A percentile compares a stretch with the other conserved stretches of the same genome.
phyloP scores from a whole-genome alignment of 495 filamentous ascomycete species.

The Podospora sp. region DNA sequence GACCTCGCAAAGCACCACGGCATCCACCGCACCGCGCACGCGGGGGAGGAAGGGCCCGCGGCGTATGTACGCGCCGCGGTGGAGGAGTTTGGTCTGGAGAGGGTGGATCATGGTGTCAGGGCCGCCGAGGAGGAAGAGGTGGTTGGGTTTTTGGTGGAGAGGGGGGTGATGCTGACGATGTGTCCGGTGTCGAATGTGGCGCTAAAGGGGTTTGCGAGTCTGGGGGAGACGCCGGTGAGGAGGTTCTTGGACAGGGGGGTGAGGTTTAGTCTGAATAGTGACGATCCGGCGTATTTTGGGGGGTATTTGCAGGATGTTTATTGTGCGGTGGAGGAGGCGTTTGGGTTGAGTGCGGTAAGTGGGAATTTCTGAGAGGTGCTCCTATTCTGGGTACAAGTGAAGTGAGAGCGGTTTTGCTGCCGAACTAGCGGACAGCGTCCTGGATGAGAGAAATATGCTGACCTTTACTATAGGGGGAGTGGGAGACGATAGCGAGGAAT shows the following conservation, averaged over 20 bases:
- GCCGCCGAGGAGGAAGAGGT: conserved; percentile 60
- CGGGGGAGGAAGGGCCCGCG: conserved; percentile 74
- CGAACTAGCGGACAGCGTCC: too few species aligned
- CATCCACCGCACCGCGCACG: conserved; percentile 67
- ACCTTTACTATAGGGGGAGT: too few species aligned
- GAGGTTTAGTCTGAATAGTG: conserved; percentile 70
- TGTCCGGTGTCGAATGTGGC: conserved; percentile 76
- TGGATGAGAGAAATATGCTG: too few species aligned
- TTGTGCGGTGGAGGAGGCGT: conserved; percentile 73
- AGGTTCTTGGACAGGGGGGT: conserved; percentile 66
- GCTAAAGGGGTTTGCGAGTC: conserved; percentile 57
- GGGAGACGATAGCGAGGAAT: conserved; percentile 63
- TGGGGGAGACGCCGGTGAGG: conserved; percentile 65
- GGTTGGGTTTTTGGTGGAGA: conserved; percentile 57
- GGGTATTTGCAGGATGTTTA: conserved; percentile 77
- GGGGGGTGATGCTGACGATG: conserved; percentile 63
- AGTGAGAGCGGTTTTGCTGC: too few species aligned
- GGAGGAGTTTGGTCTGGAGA: conserved; percentile 55
- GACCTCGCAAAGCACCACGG: conserved; percentile 14
- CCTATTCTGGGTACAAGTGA: too few species aligned
- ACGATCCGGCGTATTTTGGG: conserved; percentile 83
- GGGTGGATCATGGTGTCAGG: conserved; percentile 75
- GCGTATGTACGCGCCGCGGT: conserved; percentile 67
- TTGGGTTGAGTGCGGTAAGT: conserved; percentile 58
- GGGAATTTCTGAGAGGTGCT: too few species aligned